Base-by-base conservation (phyloP, 495 filamentous ascomycete genomes). In the Choiromyces venosus region DNA sequence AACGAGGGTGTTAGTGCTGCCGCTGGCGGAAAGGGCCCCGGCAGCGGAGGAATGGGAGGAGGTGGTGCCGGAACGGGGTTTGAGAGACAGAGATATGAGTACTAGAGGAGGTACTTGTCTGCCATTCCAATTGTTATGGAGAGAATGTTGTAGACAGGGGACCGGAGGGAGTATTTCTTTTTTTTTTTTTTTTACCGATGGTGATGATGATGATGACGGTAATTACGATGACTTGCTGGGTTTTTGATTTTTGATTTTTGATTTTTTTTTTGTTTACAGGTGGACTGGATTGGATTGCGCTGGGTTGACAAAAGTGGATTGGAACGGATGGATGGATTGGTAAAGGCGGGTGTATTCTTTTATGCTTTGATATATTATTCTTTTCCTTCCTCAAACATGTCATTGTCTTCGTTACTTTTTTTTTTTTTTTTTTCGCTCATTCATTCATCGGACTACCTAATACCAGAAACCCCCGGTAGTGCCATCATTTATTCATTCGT, bases 1-100 rank as follows among this genome's bases (percentile, higher is more conserved):
- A 74, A 70, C 0, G 72, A 77, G 29, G 70, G 69, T 29, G 37
- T 71, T 0, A 71, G 69, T 65, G 70, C 69, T 14, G 73, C 65
- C 5, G 66, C 71, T 0, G 66, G 65, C 4, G 37, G 56, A 25
- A 37, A 71, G 4, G 71, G 72, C 16, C 19, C 33, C 19, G 70
- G 37, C n/a, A 25, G 64, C n/a, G 40, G 71, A 8, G 36, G 71
- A 0, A 66, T 29, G 52, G 52, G 52, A 29, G 52, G n/a, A n/a
- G n/a, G n/a, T n/a, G n/a, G 52, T 12, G 52, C 52, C n/a, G 52
- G 52, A 3, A 14, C 25, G 10, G 52, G 25, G 4, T 61, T 61
- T 33, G 52, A 61, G 10, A 61, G 52, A 29, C 52, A 29, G 52
- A 61, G 52, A 1, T 61, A 61, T 33, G 52, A 33, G 25, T 61